These are phyloP conservation scores for Dactylellina cionopaga DNA, from an alignment of 2,329 filamentous ascomycete species.

Conservation along the genomic window DNA sequence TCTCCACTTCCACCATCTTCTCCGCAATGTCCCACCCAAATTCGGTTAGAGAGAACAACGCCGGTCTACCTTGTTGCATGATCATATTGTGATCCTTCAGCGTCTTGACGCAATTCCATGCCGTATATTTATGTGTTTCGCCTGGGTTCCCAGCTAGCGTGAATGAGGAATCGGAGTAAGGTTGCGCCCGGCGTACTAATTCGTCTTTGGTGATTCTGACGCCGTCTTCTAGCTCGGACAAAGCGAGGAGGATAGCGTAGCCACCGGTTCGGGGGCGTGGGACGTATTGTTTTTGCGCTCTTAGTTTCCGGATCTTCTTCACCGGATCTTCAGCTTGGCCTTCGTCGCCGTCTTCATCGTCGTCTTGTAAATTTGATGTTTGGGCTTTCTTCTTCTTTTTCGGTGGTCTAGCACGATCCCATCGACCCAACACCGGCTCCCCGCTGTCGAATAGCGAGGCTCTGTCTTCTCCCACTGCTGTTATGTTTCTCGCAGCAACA, in stretches of 20 bases:
- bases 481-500: neutral
- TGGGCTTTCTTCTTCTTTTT: constrained; percentile 37
- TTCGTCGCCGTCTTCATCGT: constrained; percentile 61
- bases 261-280: constrained; percentile 77
- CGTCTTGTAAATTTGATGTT: neutral
- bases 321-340: constrained; percentile 54
- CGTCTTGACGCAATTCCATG: constrained; percentile 85
- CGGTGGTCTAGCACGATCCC: constrained; percentile 30
- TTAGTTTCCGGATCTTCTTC: constrained; percentile 69
- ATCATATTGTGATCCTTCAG: constrained; percentile 78
- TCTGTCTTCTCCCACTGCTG: constrained; percentile 3
- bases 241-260: constrained; percentile 76
- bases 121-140: constrained; percentile 73
- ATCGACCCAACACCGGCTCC: constrained; percentile 30
- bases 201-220: constrained; percentile 73
- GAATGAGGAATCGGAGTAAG: constrained; percentile 78
- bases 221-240: constrained; percentile 69
- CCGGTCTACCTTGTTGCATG: constrained; percentile 75
- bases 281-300: constrained; percentile 73
- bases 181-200: constrained; percentile 75
- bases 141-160: constrained; percentile 73
- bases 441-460: constrained; percentile 35
- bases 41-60: constrained; percentile 77
- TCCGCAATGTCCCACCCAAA: constrained; percentile 80
- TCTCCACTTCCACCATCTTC: constrained; percentile 66